Conservation (phyloP, 192 early-diverging fungal species). For the Allomyces macrogynus region DNA sequence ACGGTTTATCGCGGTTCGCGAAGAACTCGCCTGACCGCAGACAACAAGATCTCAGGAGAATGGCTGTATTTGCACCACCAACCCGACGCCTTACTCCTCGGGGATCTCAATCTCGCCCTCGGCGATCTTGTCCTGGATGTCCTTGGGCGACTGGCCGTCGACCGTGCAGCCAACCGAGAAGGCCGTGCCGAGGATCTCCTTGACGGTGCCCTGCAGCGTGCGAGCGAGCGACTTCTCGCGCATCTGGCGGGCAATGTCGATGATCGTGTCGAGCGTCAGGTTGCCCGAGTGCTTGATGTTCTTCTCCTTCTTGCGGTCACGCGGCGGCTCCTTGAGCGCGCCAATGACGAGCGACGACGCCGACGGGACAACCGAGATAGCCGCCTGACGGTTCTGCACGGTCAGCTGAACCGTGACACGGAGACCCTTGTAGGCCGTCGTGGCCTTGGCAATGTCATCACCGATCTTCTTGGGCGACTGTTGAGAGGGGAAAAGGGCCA, state of each 20-base stretch:
- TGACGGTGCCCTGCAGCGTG: slow-evolving; percentile 83
- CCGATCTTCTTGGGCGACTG: slow-evolving; percentile 98
- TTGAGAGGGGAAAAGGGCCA: not conserved
- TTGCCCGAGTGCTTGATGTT: slow-evolving; percentile 70
- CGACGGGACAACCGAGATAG: slow-evolving; percentile 84
- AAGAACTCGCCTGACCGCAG: too few relatives aligned
- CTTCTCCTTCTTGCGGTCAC: slow-evolving; percentile 99
- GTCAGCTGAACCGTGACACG: slow-evolving; percentile 94
- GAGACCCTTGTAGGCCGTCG: slow-evolving; percentile 97
- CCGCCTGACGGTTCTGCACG: slow-evolving; percentile 99
- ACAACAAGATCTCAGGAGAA: too few relatives aligned
- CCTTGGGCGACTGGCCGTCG: slow-evolving; percentile 81
- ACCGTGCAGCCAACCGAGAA: slow-evolving; percentile 96
- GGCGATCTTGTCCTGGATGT: slow-evolving; percentile 65
- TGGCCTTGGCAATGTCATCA: slow-evolving; percentile 99
- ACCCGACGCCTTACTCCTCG: not conserved
- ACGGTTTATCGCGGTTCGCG: too few relatives aligned
- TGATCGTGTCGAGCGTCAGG: slow-evolving; percentile 77
- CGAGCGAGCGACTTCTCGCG: slow-evolving; percentile 81
- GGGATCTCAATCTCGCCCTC: slow-evolving; percentile 65
- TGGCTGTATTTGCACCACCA: too few relatives aligned
- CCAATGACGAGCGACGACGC: slow-evolving; percentile 91
- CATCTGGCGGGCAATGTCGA: slow-evolving; percentile 93
- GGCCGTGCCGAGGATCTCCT: slow-evolving; percentile 87
- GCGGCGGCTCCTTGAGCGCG: slow-evolving; percentile 89